Conservation (phyloP, 306 rosid genomes). For the Cyamopsis tetragonoloba region DNA sequence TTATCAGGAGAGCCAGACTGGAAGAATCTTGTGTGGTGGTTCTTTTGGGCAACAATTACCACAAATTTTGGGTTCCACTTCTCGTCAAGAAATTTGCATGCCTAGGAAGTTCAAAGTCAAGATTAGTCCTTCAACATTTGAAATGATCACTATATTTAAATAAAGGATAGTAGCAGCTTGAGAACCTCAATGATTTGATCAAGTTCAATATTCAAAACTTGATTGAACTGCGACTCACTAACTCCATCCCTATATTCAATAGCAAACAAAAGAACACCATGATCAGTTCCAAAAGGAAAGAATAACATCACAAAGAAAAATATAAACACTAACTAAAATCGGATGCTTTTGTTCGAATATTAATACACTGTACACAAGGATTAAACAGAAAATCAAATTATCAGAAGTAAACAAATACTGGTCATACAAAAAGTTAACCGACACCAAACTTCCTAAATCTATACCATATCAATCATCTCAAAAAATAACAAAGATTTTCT, state of each 20-base stretch:
- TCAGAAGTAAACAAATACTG: neutral
- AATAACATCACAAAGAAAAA: neutral
- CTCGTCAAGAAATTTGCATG: slow-evolving; percentile 87
- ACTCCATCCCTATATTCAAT: slow-evolving; percentile 78
- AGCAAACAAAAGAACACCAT: neutral
- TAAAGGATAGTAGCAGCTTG: neutral
- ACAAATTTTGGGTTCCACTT: slow-evolving; percentile 87
- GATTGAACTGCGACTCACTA: slow-evolving; percentile 94
- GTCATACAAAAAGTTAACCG: neutral
- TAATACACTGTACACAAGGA: neutral
- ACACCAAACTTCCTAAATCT: neutral
- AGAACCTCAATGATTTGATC: slow-evolving; percentile 78
- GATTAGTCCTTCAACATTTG: neutral
- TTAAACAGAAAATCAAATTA: too few species aligned
- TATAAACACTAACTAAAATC: neutral
- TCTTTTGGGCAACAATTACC: slow-evolving; percentile 91
- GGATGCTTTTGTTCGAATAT: neutral
- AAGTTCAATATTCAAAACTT: slow-evolving; percentile 81
- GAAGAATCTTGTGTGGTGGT: slow-evolving; percentile 91
- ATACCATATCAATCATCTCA: neutral
- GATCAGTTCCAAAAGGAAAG: neutral
- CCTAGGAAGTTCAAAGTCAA: slow-evolving; percentile 38
- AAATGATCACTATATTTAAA: neutral
- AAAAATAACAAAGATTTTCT: too few species aligned
- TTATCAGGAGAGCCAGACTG: slow-evolving; percentile 77